phyloP scores from a whole-genome alignment of 345 rosid species.

The Lumnitzera littorea region DNA sequence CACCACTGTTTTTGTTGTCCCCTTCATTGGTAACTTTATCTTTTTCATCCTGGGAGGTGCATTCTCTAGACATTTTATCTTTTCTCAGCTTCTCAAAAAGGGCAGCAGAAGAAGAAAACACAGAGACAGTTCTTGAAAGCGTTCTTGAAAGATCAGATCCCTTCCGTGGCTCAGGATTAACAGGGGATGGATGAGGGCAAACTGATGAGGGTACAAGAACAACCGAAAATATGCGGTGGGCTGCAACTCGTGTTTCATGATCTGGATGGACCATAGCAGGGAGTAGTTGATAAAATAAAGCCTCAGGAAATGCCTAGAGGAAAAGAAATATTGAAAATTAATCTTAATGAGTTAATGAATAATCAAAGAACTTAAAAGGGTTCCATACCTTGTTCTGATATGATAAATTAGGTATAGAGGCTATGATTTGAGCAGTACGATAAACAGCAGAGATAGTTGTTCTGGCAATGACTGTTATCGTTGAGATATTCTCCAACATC shows the following conservation, averaged over 20 bases:
- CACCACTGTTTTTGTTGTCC: slow-evolving; percentile 28
- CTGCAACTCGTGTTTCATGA: slow-evolving; percentile 81
- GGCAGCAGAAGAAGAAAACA: slow-evolving; percentile 98
- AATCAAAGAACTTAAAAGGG: background rate
- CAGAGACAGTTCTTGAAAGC: slow-evolving; percentile 90
- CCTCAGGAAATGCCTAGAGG: slow-evolving; percentile 82
- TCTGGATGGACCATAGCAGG: slow-evolving; percentile 96
- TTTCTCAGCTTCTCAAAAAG: slow-evolving; percentile 81
- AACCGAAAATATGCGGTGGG: slow-evolving; percentile 88
- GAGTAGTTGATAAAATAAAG: slow-evolving; percentile 90
- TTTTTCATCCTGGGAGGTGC: slow-evolving; percentile 23
- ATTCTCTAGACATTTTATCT: slow-evolving; percentile 37
- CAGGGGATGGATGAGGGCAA: slow-evolving; percentile 49
- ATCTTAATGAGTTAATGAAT: slow-evolving; percentile 4
- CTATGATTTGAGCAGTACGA: slow-evolving; percentile 91
- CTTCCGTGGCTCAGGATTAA: slow-evolving; percentile 34
- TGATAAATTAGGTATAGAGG: slow-evolving; percentile 70
- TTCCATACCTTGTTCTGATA: slow-evolving; percentile 72
- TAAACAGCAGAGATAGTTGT: slow-evolving; percentile 70
- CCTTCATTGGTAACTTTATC: slow-evolving; percentile 24
- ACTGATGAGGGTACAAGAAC: slow-evolving; percentile 92
- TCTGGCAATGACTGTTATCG: slow-evolving; percentile 62
- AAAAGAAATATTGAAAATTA: slow-evolving; percentile 6
- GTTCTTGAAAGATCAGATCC: slow-evolving; percentile 57
- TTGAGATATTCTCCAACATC: slow-evolving; percentile 86